These are phyloP conservation scores for Apium graveolens DNA, from an alignment of 129 eudicot genomes.

Conservation along the genomic window DNA sequence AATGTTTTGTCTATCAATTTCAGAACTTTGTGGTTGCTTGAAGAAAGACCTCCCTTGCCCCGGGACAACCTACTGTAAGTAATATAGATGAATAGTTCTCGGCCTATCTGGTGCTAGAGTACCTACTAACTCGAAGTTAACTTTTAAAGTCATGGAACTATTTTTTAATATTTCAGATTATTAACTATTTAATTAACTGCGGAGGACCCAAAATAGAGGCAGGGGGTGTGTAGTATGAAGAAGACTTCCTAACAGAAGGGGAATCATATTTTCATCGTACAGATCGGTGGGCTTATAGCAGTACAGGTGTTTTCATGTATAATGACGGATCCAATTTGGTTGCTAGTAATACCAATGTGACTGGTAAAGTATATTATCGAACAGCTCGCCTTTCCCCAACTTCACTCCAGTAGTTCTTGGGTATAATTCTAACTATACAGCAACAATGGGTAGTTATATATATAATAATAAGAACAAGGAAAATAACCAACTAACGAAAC, in stretches of 20 bases:
- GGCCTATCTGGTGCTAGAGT: neutral
- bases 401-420: conserved; percentile 51
- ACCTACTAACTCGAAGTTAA: neutral
- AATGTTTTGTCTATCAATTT: neutral
- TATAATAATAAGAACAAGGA: too few species aligned
- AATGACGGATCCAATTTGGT: conserved; percentile 22
- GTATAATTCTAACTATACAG: too few species aligned
- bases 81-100: neutral
- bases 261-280: conserved; percentile 39
- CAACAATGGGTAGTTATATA: too few species aligned
- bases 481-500: too few species aligned
- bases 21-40: conserved; percentile 69
- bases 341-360: conserved; percentile 16
- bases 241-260: conserved; percentile 22
- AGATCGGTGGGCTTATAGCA: conserved; percentile 70
- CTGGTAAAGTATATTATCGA: conserved; percentile 32
- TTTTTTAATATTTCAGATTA: conserved; percentile 26
- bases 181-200: conserved; percentile 62
- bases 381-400: conserved; percentile 65
- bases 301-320: conserved; percentile 53
- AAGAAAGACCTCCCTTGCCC: conserved; percentile 54
- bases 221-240: conserved; percentile 52
- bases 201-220: conserved; percentile 42
- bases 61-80: conserved; percentile 37
- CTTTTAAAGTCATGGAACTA: conserved; percentile 1